These are phyloP conservation scores for Fraxinus albicans DNA, from an alignment of 305 asterid genomes.

Conservation along the genomic window DNA sequence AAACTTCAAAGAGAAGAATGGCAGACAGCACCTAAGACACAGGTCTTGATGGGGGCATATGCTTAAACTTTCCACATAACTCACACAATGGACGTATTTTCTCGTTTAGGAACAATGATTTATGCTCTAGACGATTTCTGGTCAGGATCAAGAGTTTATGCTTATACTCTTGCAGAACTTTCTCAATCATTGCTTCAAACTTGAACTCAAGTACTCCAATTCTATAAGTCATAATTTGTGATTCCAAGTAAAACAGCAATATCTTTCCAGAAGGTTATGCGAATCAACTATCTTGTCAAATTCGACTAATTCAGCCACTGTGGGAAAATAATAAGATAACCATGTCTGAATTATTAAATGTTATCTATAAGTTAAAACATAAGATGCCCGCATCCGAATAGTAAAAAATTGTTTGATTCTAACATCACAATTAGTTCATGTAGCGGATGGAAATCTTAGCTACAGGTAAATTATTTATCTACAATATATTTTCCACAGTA, in stretches of 20 bases:
- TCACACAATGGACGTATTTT: neutral
- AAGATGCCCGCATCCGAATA: neutral
- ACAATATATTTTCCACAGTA: neutral
- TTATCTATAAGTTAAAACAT: neutral
- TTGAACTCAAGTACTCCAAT: neutral
- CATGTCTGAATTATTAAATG: neutral
- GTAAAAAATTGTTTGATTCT: neutral
- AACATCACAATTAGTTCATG: neutral
- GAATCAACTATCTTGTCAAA: neutral
- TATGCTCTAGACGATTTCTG: neutral
- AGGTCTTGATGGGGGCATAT: neutral
- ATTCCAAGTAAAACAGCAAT: neutral
- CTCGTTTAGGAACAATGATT: neutral
- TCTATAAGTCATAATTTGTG: neutral
- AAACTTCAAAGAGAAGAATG: neutral
- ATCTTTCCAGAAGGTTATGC: neutral
- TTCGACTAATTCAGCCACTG: neutral
- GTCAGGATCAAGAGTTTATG: neutral
- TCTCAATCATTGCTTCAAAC: neutral
- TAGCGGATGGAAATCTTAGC: neutral
- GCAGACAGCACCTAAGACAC: neutral
- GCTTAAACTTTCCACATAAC: neutral
- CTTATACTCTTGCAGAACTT: neutral
- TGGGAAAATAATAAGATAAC: neutral
- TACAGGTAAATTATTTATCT: neutral